A percentile compares a stretch with the other conserved stretches of the same genome.
Evolutionary conservation across 371 early-diverging fungal species (phyloP).

Genomic region (Mucor piriformis): DNA sequence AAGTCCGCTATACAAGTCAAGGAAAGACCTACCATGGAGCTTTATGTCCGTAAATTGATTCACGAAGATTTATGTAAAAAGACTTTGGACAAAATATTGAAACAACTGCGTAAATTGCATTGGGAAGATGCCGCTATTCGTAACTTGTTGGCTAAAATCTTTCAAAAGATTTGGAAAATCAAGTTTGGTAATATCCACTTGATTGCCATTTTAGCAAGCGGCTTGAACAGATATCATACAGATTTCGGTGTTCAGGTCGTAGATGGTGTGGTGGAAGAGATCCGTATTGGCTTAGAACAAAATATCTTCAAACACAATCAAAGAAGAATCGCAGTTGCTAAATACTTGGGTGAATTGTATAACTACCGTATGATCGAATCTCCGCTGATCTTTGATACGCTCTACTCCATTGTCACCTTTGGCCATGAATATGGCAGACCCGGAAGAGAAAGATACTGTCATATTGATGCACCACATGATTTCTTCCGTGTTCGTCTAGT

Average conservation of each 20-base stretch:
- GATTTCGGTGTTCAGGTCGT: conserved; percentile 87
- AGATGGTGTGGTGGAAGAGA: conserved; percentile 86
- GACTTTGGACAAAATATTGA: conserved; percentile 68
- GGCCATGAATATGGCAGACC: conserved; percentile 89
- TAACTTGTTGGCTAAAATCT: conserved; percentile 53
- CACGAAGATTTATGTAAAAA: conserved; percentile 77
- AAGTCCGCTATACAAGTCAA: conserved; percentile 61
- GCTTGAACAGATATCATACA: conserved; percentile 80
- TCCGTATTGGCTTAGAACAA: conserved; percentile 84
- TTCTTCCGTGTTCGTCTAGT: conserved; percentile 92
- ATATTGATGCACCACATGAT: conserved; percentile 85
- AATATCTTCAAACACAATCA: conserved; percentile 90
- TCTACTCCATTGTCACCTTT: conserved; percentile 82
- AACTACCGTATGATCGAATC: conserved; percentile 86
- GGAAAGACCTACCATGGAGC: conserved; percentile 75
- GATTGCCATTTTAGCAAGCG: conserved; percentile 80
- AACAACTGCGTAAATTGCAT: conserved; percentile 82
- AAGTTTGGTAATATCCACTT: conserved; percentile 85
- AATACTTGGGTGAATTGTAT: conserved; percentile 92
- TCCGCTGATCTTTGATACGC: conserved; percentile 78
- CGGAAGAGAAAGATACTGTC: conserved; percentile 61
- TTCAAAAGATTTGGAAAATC: conserved; percentile 92
- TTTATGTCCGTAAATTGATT: conserved; percentile 84
- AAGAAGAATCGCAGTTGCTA: conserved; percentile 77
- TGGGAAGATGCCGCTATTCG: conserved; percentile 75